phyloP scores from a whole-genome alignment of 2,329 filamentous ascomycete species.

The Aspergillus sp. region DNA sequence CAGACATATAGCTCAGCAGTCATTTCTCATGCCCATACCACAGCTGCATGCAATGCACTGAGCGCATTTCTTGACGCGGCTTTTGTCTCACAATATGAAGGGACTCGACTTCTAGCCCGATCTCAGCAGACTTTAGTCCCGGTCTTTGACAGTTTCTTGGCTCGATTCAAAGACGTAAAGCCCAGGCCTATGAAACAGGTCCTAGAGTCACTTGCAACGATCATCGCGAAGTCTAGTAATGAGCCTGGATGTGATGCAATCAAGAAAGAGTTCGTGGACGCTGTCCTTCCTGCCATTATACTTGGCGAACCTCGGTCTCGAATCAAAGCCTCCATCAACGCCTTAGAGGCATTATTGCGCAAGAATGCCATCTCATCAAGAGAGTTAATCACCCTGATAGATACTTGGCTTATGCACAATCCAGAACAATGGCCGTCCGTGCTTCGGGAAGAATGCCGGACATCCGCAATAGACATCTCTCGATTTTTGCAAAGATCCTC shows the following conservation, averaged over 20 bases:
- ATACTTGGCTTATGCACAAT: conserved; percentile 35
- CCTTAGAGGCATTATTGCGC: conserved; percentile 38
- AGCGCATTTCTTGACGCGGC: conserved; percentile 45
- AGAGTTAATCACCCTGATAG: conserved; percentile 31
- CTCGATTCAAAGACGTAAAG: conserved; percentile 43
- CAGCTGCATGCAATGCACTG: conserved; percentile 45
- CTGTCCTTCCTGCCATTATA: conserved; percentile 37
- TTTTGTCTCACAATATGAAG: conserved; percentile 28
- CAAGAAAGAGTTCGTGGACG: conserved; percentile 23
- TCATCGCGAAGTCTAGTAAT: conserved; percentile 30
- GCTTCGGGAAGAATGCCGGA: conserved; percentile 33
- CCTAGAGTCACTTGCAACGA: conserved; percentile 39
- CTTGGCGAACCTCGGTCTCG: conserved; percentile 40
- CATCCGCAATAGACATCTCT: conserved; percentile 26
- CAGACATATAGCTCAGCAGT: conserved; percentile 41
- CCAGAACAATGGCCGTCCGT: conserved; percentile 31
- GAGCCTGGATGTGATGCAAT: conserved; percentile 22
- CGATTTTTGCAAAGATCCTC: conserved; percentile 18
- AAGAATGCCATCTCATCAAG: conserved; percentile 34
- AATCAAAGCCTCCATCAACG: conserved; percentile 37
- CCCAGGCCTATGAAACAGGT: conserved; percentile 48
- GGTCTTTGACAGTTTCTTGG: conserved; percentile 41
- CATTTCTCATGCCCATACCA: conserved; percentile 40
- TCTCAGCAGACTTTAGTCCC: conserved; percentile 39
- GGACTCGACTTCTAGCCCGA: conserved; percentile 33